These are phyloP conservation scores for Lactarius sp. DNA, from an alignment of 768 basidiomycete genomes.

Conservation along the genomic window DNA sequence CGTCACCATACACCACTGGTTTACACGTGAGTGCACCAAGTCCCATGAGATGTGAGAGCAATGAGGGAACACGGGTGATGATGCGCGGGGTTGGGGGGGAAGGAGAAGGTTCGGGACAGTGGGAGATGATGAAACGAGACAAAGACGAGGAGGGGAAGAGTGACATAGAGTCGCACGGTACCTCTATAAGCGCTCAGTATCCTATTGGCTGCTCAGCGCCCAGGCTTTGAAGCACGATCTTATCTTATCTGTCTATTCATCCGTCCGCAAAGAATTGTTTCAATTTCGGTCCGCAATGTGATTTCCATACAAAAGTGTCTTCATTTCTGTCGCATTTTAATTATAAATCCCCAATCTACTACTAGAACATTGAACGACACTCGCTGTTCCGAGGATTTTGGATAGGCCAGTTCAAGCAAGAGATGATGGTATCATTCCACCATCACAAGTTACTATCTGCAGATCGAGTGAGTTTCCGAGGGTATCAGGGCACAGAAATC, in stretches of 20 bases:
- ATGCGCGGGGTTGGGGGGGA: constrained; percentile 5
- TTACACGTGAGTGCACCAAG: constrained; percentile 1
- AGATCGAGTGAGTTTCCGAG: not conserved
- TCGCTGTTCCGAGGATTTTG: not conserved
- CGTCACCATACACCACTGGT: not conserved
- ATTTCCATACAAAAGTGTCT: not conserved
- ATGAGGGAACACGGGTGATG: not conserved
- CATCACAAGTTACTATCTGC: constrained; percentile 25
- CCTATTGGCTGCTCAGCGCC: constrained; percentile 11
- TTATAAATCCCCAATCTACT: not conserved
- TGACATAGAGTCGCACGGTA: constrained; percentile 19
- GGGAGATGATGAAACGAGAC: constrained; percentile 16
- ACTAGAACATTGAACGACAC: not conserved
- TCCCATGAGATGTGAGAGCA: not conserved
- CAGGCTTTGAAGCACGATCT: not conserved
- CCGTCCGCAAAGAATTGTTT: not conserved
- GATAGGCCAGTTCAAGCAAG: constrained; percentile 8
- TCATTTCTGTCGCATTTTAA: not conserved
- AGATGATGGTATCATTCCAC: constrained; percentile 24
- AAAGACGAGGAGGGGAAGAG: constrained; percentile 20
- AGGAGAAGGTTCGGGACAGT: not conserved
- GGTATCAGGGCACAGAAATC: not conserved
- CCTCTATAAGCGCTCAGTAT: constrained; percentile 4
- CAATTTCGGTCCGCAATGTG: not conserved
- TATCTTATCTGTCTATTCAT: constrained; percentile 14